Conservation (phyloP, 345 rosid species). For the Capsella bursapastoris region DNA sequence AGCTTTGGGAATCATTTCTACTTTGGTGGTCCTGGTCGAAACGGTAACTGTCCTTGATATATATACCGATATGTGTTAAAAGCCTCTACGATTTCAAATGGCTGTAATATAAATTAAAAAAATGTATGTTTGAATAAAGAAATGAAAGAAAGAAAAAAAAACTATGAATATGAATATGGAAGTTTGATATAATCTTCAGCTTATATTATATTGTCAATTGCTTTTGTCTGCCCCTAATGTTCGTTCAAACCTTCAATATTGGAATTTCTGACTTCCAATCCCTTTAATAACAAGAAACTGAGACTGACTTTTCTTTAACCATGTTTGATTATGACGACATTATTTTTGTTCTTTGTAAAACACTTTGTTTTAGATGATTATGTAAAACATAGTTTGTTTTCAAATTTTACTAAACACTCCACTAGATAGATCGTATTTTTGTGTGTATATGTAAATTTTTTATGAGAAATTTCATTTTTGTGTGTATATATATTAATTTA, state of each 20-base stretch:
- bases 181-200: background rate
- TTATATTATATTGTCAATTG: too few relatives aligned
- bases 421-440: background rate
- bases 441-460: background rate
- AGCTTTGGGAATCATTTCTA: constrained; percentile 52
- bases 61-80: constrained; percentile 7
- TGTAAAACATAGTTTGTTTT: too few relatives aligned
- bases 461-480: too few relatives aligned
- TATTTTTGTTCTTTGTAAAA: too few relatives aligned
- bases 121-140: constrained; percentile 10
- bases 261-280: background rate
- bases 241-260: background rate
- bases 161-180: background rate
- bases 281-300: background rate
- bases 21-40: constrained; percentile 72
- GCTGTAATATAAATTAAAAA: constrained; percentile 18
- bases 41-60: constrained; percentile 50
- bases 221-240: background rate
- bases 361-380: too few relatives aligned
- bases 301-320: too few relatives aligned
- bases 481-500: too few relatives aligned
- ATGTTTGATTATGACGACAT: too few relatives aligned
- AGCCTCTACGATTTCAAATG: constrained; percentile 5
- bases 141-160: constrained; percentile 16
- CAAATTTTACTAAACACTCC: background rate